These are phyloP conservation scores for Saccharum officinarum DNA, from an alignment of 176 grass and related monocot species.

Conservation along the genomic window DNA sequence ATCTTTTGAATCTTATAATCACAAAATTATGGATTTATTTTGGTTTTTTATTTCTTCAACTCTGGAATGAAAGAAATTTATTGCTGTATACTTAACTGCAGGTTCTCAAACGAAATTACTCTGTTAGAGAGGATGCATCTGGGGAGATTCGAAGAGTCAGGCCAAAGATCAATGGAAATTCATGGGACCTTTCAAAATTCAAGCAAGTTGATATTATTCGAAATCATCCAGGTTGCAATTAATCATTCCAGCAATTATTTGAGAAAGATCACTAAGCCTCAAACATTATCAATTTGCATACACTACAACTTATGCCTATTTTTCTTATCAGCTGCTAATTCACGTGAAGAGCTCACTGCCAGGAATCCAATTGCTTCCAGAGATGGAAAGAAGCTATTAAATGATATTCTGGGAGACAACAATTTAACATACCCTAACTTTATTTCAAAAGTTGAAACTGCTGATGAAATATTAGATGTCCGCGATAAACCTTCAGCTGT, in stretches of 20 bases:
- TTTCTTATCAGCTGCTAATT: slow-evolving; percentile 29
- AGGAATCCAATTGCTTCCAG: slow-evolving; percentile 20
- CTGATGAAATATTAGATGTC: slow-evolving; percentile 10
- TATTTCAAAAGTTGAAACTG: slow-evolving; percentile 37
- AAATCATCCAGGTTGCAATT: slow-evolving; percentile 34
- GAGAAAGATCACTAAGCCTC: background rate
- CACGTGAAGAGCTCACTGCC: background rate
- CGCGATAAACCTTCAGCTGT: slow-evolving; percentile 17
- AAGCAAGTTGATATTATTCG: slow-evolving; percentile 55
- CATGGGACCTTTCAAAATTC: slow-evolving; percentile 50
- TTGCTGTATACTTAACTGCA: slow-evolving; percentile 30
- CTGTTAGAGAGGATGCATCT: slow-evolving; percentile 30
- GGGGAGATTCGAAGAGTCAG: slow-evolving; percentile 56
- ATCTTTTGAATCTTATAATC: background rate
- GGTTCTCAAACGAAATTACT: slow-evolving; percentile 58
- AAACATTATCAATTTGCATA: background rate
- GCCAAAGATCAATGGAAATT: slow-evolving; percentile 47
- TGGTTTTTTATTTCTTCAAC: background rate
- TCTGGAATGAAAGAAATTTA: slow-evolving; percentile 6
- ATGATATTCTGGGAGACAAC: slow-evolving; percentile 5
- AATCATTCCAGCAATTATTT: background rate
- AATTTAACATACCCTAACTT: slow-evolving; percentile 40
- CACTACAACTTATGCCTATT: background rate
- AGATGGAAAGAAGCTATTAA: slow-evolving; percentile 21
- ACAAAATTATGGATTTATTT: background rate